Evolutionary conservation across 1,139 yeast species (phyloP), one percentile per base, ranked within the genome.

Genomic region (Ashbya aceris): DNA sequence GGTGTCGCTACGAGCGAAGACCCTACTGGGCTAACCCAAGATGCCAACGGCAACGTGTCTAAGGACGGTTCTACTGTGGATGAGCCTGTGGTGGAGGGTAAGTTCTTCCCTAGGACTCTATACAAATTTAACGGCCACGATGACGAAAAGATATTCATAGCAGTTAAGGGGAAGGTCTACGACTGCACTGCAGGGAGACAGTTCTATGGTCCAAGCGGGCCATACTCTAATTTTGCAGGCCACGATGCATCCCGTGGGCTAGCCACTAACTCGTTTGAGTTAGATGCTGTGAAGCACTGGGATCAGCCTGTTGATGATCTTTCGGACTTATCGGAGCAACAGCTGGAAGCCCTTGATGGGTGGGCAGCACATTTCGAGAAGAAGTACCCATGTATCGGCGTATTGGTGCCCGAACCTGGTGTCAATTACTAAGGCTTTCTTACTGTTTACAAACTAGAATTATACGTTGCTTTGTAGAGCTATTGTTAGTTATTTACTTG

Each of bases 171-270:
- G 2, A 79, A 74, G 36, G 96, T 91, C 4, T 91, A 76, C 58
- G 96, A 91, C 58, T 96, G 87, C 23, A 69, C 85, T 8, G 70
- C 72, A 20, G 96, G 96, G 0, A 76, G 87, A 48, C 73, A 77
- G 40, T 91, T 91, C 60, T 91, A 93, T 59, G 98, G 98, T 0
- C 98, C 98, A 3, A 87, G 93, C 17, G 96, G 97, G 0, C 95
- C 97, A 0, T 91, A 91, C 63, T 81, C 83, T 44, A 87, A 86
- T 59, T 91, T 91, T 69, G 97, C 97, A 1, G 98, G 98, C 3
- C 82, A 86, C 52, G 98, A 91, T 65, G 97, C 98, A 2, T 83
- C 95, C 2, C 70, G 98, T 50, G 98, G 98, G 0, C 73, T 91
- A 48, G 96, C 97, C 1, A 70, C 76, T 56, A 91, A 89, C 62